phyloP scores from a whole-genome alignment of 176 grass and related monocot genomes.

The Juncus inflexus region DNA sequence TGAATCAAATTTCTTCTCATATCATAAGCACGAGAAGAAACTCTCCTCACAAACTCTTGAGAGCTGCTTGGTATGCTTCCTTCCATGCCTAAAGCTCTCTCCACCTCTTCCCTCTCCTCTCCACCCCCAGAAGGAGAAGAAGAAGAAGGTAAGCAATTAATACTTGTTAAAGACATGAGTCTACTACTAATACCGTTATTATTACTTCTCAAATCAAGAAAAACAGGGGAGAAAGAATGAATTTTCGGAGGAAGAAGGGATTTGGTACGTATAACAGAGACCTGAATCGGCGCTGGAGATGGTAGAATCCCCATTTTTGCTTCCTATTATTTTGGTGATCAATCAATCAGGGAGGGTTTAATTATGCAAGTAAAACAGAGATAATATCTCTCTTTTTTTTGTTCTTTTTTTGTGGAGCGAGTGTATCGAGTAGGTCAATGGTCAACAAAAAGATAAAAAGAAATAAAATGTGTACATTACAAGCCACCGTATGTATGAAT shows the following conservation, averaged over 20 bases:
- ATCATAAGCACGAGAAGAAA: conserved; percentile 93
- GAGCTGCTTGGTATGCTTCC: conserved; percentile 76
- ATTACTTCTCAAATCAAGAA: conserved; percentile 15
- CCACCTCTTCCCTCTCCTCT: conserved; percentile 49
- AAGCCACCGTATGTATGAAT: too few relatives aligned
- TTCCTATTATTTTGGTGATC: not conserved
- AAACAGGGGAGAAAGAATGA: conserved; percentile 30
- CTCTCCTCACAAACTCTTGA: conserved; percentile 73
- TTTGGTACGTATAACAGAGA: conserved; percentile 23
- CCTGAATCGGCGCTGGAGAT: conserved; percentile 28
- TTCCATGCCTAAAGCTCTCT: conserved; percentile 87
- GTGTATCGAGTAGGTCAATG: too few relatives aligned
- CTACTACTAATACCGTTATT: not conserved
- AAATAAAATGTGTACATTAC: too few relatives aligned
- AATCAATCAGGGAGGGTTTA: not conserved
- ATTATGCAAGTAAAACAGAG: conserved; percentile 10
- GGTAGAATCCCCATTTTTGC: conserved; percentile 50
- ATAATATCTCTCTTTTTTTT: too few relatives aligned
- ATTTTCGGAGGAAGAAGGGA: conserved; percentile 26
- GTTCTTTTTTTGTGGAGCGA: too few relatives aligned
- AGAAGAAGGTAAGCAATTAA: conserved; percentile 26
- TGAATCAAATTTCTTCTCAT: conserved; percentile 85
- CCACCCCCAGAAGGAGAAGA: conserved; percentile 2
- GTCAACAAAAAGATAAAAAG: too few relatives aligned
- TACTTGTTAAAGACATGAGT: conserved; percentile 3